Evolutionary conservation across 2,329 filamentous ascomycete genomes (phyloP).

Genomic region (Neopestalotiopsis clavispora): DNA sequence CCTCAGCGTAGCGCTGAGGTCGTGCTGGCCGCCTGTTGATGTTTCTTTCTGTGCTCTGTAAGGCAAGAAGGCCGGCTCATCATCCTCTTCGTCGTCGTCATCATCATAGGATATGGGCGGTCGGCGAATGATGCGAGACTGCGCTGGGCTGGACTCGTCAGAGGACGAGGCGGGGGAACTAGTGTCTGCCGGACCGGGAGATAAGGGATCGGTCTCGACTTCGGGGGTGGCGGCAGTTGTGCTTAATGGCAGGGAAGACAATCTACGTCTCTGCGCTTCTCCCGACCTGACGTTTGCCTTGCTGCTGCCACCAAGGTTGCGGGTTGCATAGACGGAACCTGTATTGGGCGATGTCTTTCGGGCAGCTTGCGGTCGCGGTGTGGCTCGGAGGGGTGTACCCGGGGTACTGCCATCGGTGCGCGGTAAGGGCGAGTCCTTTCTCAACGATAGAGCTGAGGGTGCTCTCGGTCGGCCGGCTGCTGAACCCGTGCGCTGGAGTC

Average conservation of each 20-base stretch:
- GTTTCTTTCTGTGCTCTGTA: constrained; percentile 40
- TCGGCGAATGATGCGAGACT: constrained; percentile 65
- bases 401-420: constrained; percentile 51
- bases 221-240: constrained; percentile 30
- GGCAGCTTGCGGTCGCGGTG: constrained; percentile 50
- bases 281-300: constrained; percentile 35
- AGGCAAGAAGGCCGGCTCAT: constrained; percentile 62
- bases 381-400: constrained; percentile 48
- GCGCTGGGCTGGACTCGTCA: constrained; percentile 53
- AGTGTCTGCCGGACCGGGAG: constrained; percentile 48
- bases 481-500: constrained; percentile 57
- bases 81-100: constrained; percentile 60
- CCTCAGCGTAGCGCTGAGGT: constrained; percentile 58
- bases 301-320: constrained; percentile 40
- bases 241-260: constrained; percentile 51
- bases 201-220: constrained; percentile 44
- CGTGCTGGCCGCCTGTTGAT: constrained; percentile 38
- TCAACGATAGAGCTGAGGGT: constrained; percentile 60
- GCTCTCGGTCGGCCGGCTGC: constrained; percentile 48
- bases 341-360: constrained; percentile 55
- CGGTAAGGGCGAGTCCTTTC: constrained; percentile 60
- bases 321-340: constrained; percentile 35
- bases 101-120: constrained; percentile 55
- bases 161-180: constrained; percentile 37
- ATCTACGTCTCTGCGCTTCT: constrained; percentile 43